phyloP scores from a whole-genome alignment of 1,139 yeast species.

The Hyphopichia buzzinii region DNA sequence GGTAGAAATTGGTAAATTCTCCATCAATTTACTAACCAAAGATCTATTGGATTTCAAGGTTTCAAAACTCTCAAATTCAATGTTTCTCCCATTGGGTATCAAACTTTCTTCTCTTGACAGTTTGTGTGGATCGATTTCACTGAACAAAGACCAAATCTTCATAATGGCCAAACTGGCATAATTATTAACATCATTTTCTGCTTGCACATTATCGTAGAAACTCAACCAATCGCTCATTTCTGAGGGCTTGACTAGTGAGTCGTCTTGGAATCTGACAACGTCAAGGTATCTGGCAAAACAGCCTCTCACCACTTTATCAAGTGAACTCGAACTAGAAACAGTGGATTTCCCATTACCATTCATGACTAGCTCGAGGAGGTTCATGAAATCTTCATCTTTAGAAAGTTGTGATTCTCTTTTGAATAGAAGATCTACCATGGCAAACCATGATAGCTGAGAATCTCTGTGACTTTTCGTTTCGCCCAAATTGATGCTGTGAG shows the following conservation, averaged over 20 bases:
- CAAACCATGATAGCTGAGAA: constrained; percentile 58
- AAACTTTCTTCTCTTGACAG: constrained; percentile 22
- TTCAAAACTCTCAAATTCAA: constrained; percentile 46
- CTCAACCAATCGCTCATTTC: constrained; percentile 74
- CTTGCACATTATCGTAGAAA: constrained; percentile 58
- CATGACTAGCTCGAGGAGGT: constrained; percentile 33
- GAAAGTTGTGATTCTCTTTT: constrained; percentile 46
- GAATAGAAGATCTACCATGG: constrained; percentile 54
- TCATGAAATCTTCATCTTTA: constrained; percentile 47
- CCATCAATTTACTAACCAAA: constrained; percentile 21
- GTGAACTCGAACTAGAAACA: constrained; percentile 42
- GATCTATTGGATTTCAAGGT: constrained; percentile 28
- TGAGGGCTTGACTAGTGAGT: constrained; percentile 59
- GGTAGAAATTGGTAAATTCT: constrained; percentile 27
- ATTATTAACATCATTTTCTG: constrained; percentile 25
- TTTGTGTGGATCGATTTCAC: constrained; percentile 51
- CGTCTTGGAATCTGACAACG: constrained; percentile 58
- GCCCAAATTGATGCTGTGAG: constrained; percentile 6
- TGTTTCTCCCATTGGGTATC: constrained; percentile 35
- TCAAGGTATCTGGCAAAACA: constrained; percentile 66
- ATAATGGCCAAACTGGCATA: constrained; percentile 60
- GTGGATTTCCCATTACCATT: constrained; percentile 41
- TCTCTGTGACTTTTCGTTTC: constrained; percentile 41
- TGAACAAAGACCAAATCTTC: constrained; percentile 64
- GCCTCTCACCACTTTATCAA: constrained; percentile 69